A percentile compares a stretch with the other conserved stretches of the same genome.
phyloP scores from a whole-genome alignment of 257 asterid genomes.

The Nicotiana benthamiana region DNA sequence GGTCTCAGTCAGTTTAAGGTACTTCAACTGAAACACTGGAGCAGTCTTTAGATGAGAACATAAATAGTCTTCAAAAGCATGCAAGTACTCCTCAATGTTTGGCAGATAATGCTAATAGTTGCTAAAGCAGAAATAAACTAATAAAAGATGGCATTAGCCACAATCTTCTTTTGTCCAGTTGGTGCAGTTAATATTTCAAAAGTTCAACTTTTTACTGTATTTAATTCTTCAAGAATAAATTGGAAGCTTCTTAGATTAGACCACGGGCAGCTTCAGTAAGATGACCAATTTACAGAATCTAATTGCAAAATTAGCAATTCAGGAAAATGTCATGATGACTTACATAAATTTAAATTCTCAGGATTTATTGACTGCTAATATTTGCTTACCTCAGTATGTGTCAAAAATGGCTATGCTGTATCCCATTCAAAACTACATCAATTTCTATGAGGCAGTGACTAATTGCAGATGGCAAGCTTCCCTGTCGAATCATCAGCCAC shows the following conservation, averaged over 20 bases:
- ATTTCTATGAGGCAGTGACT: constrained; percentile 10
- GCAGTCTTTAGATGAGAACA: neutral
- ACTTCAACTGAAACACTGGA: neutral
- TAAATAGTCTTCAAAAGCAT: neutral
- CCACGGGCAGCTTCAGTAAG: neutral
- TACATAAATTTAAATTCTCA: neutral
- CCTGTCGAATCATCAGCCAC: constrained; percentile 61
- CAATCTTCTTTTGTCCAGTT: neutral
- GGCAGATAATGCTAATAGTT: neutral
- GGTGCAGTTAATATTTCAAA: neutral
- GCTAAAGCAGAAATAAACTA: neutral
- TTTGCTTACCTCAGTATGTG: constrained; percentile 29
- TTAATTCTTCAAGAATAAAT: neutral
- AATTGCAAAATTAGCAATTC: neutral
- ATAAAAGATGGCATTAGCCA: neutral
- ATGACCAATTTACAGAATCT: neutral
- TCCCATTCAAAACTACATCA: constrained; percentile 12
- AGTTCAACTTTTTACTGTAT: neutral
- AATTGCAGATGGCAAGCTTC: constrained; percentile 72
- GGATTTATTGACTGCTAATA: neutral
- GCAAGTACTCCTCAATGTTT: neutral
- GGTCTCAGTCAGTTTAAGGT: neutral
- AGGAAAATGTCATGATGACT: neutral
- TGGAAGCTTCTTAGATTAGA: neutral
- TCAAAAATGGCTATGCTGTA: constrained; percentile 10